Conservation (phyloP, 768 basidiomycete species). For the Ramaria rubella region DNA sequence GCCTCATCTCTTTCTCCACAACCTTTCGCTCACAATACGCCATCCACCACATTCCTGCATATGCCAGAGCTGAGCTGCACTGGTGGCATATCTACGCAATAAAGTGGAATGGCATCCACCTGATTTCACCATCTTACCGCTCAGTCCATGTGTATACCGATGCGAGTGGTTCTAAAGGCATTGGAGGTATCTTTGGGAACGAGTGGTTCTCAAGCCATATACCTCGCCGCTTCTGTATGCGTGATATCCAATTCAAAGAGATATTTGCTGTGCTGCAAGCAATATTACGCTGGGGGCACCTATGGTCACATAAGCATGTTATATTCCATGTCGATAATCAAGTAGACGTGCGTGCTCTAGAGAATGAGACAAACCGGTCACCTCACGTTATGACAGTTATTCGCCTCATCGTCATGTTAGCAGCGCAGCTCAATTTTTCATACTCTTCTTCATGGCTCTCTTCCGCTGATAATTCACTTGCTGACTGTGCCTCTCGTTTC, state of each 20-base stretch:
- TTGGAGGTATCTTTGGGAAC: constrained; percentile 19
- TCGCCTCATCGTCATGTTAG: constrained; percentile 17
- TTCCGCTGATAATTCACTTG: no score
- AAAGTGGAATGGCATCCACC: constrained; percentile 26
- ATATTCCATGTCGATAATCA: constrained; percentile 24
- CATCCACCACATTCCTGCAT: constrained; percentile 20
- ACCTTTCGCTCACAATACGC: constrained; percentile 16
- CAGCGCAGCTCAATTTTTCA: no score
- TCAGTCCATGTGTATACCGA: constrained; percentile 24
- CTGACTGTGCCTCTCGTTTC: no score
- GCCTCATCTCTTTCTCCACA: no score
- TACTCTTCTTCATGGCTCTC: no score
- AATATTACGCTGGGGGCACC: constrained; percentile 24
- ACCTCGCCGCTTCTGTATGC: constrained; percentile 20
- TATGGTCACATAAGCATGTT: constrained; percentile 22
- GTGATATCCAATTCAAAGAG: constrained; percentile 31
- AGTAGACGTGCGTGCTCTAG: no score
- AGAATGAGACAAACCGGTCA: constrained; percentile 8
- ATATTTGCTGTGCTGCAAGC: constrained; percentile 27
- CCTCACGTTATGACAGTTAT: constrained; percentile 10
- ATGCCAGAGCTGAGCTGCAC: constrained; percentile 19
- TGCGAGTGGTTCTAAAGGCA: constrained; percentile 27
- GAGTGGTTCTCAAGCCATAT: no score
- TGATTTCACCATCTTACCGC: constrained; percentile 4
- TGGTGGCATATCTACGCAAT: constrained; percentile 28